Evolutionary conservation across 441 rosid genomes (phyloP), one percentile per base, ranked within the genome.

Genomic region (Sinapis alba): DNA sequence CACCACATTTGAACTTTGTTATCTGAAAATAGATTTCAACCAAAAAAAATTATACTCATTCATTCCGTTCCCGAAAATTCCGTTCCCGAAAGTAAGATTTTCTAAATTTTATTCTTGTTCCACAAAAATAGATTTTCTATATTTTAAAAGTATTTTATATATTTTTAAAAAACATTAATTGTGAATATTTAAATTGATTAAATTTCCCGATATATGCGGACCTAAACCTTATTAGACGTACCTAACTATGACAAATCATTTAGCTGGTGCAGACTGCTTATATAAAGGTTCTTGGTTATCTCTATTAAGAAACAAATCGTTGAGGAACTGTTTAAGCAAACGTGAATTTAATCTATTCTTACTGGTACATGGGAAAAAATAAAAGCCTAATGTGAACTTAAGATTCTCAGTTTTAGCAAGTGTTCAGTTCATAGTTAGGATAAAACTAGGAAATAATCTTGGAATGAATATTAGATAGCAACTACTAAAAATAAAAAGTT

Each of bases 1-100:
- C 97, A 11, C 90, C 97, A 50, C 88, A 87, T 60, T 81, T 78
- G 83, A 89, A 92, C 83, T 76, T 18, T 5, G 95, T 92, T 64
- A 89, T 82, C 93, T 89, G 86, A 7, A 24, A 66, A 27, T 4
- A 21, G 21, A 6, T 13, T 20, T 51, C 62, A 71, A 62, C 43
- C n/a, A n/a, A 16, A 13, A 45, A 7, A 41, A 45, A 0, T 1
- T 7, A 56, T 26, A n/a, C n/a, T n/a, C n/a, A n/a, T n/a, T n/a
- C n/a, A n/a, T n/a, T n/a, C n/a, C n/a, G n/a, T n/a, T n/a, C n/a
- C n/a, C n/a, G n/a, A n/a, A n/a, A n/a, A n/a, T n/a, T n/a, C n/a
- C n/a, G n/a, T n/a, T n/a, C n/a, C n/a, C n/a, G n/a, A n/a, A n/a
- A n/a, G n/a, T n/a, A n/a, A n/a, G n/a, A n/a, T n/a, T n/a, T n/a